Conservation (phyloP, 2,329 filamentous ascomycete species). For the Chrysosphaeria jannelii region DNA sequence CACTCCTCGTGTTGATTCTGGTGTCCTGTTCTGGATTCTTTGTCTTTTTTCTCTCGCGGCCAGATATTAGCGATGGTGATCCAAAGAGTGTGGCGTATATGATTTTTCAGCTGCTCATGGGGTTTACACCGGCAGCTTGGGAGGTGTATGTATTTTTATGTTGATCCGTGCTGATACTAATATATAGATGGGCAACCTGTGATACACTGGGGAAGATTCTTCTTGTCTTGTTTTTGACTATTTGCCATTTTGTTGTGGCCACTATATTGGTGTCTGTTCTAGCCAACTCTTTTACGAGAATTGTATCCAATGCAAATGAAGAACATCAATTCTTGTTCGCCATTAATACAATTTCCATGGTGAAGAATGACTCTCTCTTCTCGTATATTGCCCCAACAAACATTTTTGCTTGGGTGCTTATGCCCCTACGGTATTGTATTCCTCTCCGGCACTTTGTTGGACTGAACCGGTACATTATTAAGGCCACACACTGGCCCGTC, state of each 20-base stretch:
- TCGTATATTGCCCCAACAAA: conserved; percentile 82
- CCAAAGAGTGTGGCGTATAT: conserved; percentile 56
- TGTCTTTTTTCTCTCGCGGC: conserved; percentile 64
- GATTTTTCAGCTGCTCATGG: conserved; percentile 84
- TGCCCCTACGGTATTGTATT: conserved; percentile 54
- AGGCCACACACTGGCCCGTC: conserved; percentile 65
- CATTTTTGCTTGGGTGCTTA: conserved; percentile 67
- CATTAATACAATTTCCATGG: conserved; percentile 91
- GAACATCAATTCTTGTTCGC: conserved; percentile 86
- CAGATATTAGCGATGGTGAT: conserved; percentile 37
- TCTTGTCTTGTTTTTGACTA: conserved; percentile 60
- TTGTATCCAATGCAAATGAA: conserved; percentile 75
- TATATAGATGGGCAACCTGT: conserved; percentile 37
- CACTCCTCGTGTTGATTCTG: conserved; percentile 56
- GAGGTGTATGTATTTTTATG: conserved; percentile 27
- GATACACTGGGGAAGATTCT: conserved; percentile 50
- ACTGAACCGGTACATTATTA: conserved; percentile 74
- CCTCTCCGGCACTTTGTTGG: conserved; percentile 56
- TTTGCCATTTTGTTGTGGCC: conserved; percentile 84
- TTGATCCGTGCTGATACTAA: background rate
- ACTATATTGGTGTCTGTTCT: conserved; percentile 89
- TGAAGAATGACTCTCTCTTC: conserved; percentile 90
- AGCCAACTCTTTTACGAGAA: conserved; percentile 86
- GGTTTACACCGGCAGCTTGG: conserved; percentile 87
- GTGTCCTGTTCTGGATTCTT: conserved; percentile 87